A percentile compares a stretch with the other conserved stretches of the same genome.
Conservation (phyloP, 768 basidiomycete species). For the Arthromyces matolae region DNA sequence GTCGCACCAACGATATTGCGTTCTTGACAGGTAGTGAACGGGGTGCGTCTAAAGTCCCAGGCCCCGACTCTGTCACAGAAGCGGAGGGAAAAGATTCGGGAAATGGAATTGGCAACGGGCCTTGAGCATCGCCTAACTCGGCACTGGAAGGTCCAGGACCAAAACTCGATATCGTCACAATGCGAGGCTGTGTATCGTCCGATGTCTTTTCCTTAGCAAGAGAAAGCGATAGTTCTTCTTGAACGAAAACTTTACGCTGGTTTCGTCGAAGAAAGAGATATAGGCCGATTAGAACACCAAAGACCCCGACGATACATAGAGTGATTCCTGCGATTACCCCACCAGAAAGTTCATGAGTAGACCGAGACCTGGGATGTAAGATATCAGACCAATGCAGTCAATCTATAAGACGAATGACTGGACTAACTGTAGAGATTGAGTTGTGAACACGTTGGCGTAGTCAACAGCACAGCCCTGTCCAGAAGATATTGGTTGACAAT, state of each 20-base stretch:
- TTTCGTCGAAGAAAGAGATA: conserved; percentile 9
- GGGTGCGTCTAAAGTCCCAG: too few species aligned
- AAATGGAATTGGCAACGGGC: neutral
- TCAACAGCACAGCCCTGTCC: conserved; percentile 13
- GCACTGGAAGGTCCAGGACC: too few species aligned
- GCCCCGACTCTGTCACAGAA: neutral
- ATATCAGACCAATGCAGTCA: neutral
- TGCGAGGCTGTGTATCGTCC: too few species aligned
- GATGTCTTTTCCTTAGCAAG: too few species aligned
- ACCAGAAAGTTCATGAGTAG: too few species aligned
- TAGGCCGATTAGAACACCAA: conserved; percentile 6
- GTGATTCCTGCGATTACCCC: conserved; percentile 15
- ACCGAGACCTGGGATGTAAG: conserved; percentile 1
- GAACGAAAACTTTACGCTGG: too few species aligned
- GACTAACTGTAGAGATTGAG: conserved; percentile 7
- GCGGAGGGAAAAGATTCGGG: neutral
- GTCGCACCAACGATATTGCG: too few species aligned
- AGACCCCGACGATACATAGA: neutral
- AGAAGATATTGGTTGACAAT: conserved; percentile 2
- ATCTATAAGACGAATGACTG: too few species aligned
- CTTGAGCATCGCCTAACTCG: neutral
- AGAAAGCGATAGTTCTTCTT: too few species aligned
- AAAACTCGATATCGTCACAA: too few species aligned
- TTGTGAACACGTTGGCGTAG: conserved; percentile 12
- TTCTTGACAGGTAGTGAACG: too few species aligned